Percentiles rank a stretch among this genome's conserved stretches.
Evolutionary conservation across 164 flowering plant species (phyloP).

Genomic region (Akebia trifoliata): DNA sequence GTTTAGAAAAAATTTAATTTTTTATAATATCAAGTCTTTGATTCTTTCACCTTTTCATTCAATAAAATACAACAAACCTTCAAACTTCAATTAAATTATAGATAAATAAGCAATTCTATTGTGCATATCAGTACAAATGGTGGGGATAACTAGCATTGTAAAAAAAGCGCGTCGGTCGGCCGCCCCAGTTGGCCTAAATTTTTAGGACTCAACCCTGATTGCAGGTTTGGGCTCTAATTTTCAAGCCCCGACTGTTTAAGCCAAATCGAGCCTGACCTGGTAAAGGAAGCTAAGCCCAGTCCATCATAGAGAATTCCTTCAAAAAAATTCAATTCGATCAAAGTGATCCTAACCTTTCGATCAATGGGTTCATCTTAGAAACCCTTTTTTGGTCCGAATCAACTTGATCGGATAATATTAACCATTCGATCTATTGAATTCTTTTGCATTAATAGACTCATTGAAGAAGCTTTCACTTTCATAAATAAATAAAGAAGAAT

Average conservation of each 20-base stretch:
- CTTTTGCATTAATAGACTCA: background rate
- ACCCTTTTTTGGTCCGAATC: background rate
- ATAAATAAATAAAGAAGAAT: constrained; percentile 2
- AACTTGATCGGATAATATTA: background rate
- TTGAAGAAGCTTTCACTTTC: constrained; percentile 11
- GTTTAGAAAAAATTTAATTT: background rate
- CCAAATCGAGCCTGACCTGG: too few relatives aligned
- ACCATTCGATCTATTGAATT: background rate
- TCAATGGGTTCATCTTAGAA: background rate
- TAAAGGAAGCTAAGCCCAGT: too few relatives aligned
- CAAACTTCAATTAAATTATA: background rate
- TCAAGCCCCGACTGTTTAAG: too few relatives aligned
- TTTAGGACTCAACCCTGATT: too few relatives aligned
- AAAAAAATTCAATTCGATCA: too few relatives aligned
- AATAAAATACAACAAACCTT: background rate
- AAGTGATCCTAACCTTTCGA: background rate
- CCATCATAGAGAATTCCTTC: too few relatives aligned
- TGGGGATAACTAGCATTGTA: too few relatives aligned
- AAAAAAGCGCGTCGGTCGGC: too few relatives aligned
- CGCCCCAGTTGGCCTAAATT: too few relatives aligned
- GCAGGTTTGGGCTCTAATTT: too few relatives aligned
- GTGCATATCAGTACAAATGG: too few relatives aligned
- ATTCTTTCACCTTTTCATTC: background rate
- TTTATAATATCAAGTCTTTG: background rate
- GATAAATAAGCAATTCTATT: too few relatives aligned